Base-by-base conservation (phyloP, 83 land plant species). In the Picea abies region DNA sequence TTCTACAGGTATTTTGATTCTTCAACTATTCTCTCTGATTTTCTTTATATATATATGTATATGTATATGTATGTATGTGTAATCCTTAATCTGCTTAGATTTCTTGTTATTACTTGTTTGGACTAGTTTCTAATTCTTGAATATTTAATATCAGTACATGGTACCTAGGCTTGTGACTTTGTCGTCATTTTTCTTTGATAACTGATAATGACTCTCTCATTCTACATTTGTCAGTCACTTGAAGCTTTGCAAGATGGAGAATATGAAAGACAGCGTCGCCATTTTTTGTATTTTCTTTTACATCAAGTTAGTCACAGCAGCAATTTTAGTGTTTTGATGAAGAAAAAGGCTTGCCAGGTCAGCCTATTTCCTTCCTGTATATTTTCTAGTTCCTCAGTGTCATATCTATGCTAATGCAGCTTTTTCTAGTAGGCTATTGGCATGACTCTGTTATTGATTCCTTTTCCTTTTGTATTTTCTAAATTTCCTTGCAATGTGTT, bases 201-300 rank as follows among this genome's bases (percentile, higher is more conserved):
- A 82, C 47, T 79, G 73, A 37, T 52, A 52, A 52, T 79, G 41
- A 32, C 12, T 75, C 16, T 66, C 22, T 25, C 60, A 77, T 39
- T 82, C 20, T 49, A 47, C 37, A 22, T 60, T 16, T 10, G 82
- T 29, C 81, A 96, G 99, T 97, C 99, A 17, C 89, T 97, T 66
- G 99, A 97, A 84, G 91, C 99, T 75, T 88, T 96, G 87, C 96
- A 96, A 89, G 97, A 96, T 90, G 98, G 98, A 20, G 98, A 97
- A 75, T 94, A 94, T 85, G 99, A 97, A 89, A 91, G 92, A 81
- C 99, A 97, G 80, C 88, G 99, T 12, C 88, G 99, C 60, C 89
- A 93, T 86, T 86, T 97, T 62, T 84, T 97, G 0, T 97, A 96
- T 81, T 97, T 97, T 83, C 98, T 97, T 63, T 91, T 97, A 17